phyloP scores from a whole-genome alignment of 257 asterid species.

The Solanum rostratum region DNA sequence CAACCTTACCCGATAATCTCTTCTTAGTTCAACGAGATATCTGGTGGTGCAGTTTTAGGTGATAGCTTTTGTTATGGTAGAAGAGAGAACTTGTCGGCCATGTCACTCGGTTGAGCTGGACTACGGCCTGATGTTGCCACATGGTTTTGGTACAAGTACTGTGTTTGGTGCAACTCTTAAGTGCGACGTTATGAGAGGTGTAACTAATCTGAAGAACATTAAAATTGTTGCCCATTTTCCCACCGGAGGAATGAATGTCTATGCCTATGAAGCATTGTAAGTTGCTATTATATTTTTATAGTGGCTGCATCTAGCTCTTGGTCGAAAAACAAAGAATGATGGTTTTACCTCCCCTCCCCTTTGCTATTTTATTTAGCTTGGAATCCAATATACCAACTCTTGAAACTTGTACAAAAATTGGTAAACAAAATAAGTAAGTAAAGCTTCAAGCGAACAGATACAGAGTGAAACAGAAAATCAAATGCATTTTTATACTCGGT shows the following conservation, averaged over 20 bases:
- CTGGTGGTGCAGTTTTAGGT: constrained; percentile 24
- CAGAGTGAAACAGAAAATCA: too few species aligned
- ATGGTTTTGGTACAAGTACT: not conserved
- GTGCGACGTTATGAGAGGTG: not conserved
- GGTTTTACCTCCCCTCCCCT: not conserved
- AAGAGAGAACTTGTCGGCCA: constrained; percentile 12
- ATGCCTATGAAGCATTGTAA: not conserved
- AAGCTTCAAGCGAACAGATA: too few species aligned
- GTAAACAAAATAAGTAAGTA: too few species aligned
- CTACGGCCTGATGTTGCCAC: not conserved
- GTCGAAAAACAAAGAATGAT: not conserved
- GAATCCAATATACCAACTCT: not conserved
- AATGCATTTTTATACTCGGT: too few species aligned
- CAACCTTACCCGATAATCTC: constrained; percentile 8
- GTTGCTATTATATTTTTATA: not conserved
- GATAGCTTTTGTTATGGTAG: constrained; percentile 5
- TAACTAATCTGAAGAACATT: not conserved
- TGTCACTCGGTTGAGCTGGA: constrained; percentile 30
- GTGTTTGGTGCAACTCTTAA: constrained; percentile 1
- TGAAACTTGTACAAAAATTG: not conserved
- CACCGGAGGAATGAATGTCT: not conserved
- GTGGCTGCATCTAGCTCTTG: not conserved
- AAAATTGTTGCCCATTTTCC: not conserved
- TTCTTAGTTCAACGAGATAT: constrained; percentile 24
- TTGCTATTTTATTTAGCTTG: not conserved